Conservation (phyloP, 2,329 filamentous ascomycete genomes). For the Chaetomiaceae sp. region DNA sequence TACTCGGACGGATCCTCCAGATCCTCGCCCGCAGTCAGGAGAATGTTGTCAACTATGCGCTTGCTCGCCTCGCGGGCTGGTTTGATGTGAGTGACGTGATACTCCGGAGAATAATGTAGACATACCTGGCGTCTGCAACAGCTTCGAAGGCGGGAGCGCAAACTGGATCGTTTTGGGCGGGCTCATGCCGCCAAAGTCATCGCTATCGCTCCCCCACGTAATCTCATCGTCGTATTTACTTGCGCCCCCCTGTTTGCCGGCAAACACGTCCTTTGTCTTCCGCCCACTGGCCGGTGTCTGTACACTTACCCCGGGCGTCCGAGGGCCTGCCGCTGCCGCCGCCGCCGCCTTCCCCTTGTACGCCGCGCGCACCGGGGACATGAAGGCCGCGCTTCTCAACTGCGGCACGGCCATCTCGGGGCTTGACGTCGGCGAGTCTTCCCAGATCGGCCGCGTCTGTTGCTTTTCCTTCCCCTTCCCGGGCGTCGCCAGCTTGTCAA, state of each 20-base stretch:
- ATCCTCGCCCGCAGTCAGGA: conserved; percentile 68
- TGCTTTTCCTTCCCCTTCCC: conserved; percentile 27
- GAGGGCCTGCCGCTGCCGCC: conserved; percentile 40
- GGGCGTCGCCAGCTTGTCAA: conserved; percentile 26
- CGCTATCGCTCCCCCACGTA: conserved; percentile 72
- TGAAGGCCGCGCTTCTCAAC: conserved; percentile 79
- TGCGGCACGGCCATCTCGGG: conserved; percentile 78
- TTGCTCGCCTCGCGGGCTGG: conserved; percentile 73
- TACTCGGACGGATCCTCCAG: conserved; percentile 53
- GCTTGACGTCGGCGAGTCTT: conserved; percentile 61
- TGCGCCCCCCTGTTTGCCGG: conserved; percentile 26
- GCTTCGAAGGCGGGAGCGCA: conserved; percentile 68
- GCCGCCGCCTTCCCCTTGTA: conserved; percentile 41
- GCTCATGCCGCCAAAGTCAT: conserved; percentile 69
- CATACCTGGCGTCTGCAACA: conserved; percentile 76
- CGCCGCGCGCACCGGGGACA: conserved; percentile 58
- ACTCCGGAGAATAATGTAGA: neutral
- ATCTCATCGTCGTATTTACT: conserved; percentile 48
- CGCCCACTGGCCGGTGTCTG: conserved; percentile 63
- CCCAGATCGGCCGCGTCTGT: conserved; percentile 39
- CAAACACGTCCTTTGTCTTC: conserved; percentile 47
- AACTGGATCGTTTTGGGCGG: conserved; percentile 94
- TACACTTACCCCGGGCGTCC: conserved; percentile 81
- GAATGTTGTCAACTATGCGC: conserved; percentile 74
- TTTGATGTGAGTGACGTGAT: conserved; percentile 14